These are phyloP conservation scores for Strobilomyces echinocephalus DNA, from an alignment of 768 basidiomycete species.

Conservation along the genomic window DNA sequence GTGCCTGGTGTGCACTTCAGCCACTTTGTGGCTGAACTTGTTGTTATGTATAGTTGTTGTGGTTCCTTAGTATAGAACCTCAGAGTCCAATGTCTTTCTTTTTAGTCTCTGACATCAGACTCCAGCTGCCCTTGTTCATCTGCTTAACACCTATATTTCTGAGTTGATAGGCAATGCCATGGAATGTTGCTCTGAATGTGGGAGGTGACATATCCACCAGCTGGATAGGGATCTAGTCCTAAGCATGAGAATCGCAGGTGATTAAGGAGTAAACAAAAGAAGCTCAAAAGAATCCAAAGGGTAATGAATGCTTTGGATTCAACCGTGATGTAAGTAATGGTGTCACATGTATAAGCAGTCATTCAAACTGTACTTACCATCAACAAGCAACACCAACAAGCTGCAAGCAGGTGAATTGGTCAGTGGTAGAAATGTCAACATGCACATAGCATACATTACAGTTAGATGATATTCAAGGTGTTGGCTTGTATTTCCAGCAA, in stretches of 20 bases:
- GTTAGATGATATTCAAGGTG: conserved; percentile 80
- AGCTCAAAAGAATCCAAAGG: conserved; percentile 75
- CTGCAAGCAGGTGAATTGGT: conserved; percentile 3
- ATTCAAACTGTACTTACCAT: conserved; percentile 13
- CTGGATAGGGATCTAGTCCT: conserved; percentile 60
- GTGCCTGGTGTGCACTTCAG: no score
- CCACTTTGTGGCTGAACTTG: no score
- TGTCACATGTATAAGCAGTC: background rate
- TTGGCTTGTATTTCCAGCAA: conserved; percentile 74
- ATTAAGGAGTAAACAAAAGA: conserved; percentile 39
- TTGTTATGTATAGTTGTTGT: no score
- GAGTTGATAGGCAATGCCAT: conserved; percentile 79
- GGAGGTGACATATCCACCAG: conserved; percentile 83
- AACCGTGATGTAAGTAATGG: background rate
- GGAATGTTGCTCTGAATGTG: conserved; percentile 85
- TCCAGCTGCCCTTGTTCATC: no score
- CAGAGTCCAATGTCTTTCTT: no score
- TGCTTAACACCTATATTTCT: conserved; percentile 52
- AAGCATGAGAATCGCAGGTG: background rate
- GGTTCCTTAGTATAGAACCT: no score
- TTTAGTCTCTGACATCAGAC: no score
- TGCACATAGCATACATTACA: conserved; percentile 40
- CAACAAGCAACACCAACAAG: conserved; percentile 23
- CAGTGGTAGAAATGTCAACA: background rate
- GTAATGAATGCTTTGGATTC: conserved; percentile 51